These are phyloP conservation scores for Epichloe amarillans DNA, from an alignment of 2,329 filamentous ascomycete species.

Conservation along the genomic window DNA sequence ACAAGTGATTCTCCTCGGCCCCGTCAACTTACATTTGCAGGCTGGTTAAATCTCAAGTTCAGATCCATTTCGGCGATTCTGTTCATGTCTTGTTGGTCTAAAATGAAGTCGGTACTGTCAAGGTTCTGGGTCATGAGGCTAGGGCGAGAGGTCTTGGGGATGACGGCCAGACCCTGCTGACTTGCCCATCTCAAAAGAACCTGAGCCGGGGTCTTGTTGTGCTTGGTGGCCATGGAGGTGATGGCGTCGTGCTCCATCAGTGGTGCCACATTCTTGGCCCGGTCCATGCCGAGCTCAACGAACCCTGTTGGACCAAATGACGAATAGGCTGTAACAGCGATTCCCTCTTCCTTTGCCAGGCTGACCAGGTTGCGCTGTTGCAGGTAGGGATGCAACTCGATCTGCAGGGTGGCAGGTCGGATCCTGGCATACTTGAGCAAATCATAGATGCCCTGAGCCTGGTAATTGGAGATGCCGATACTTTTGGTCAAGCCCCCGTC, in stretches of 20 bases:
- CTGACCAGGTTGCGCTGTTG: constrained; percentile 59
- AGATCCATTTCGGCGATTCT: constrained; percentile 52
- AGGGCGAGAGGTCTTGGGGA: constrained; percentile 57
- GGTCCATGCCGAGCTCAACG: constrained; percentile 59
- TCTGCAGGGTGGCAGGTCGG: constrained; percentile 64
- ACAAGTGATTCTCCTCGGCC: neutral
- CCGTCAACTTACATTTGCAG: constrained; percentile 43
- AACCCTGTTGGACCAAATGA: constrained; percentile 72
- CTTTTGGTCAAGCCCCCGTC: constrained; percentile 53
- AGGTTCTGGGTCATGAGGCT: constrained; percentile 51
- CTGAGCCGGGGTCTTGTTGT: constrained; percentile 31
- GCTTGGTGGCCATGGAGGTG: constrained; percentile 51
- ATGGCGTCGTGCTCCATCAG: constrained; percentile 60
- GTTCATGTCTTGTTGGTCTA: constrained; percentile 52
- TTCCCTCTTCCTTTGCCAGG: constrained; percentile 54
- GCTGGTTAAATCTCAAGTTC: constrained; percentile 65
- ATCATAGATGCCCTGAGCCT: constrained; percentile 64
- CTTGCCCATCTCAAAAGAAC: constrained; percentile 79
- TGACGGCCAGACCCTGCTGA: constrained; percentile 67
- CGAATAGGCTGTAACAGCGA: constrained; percentile 71
- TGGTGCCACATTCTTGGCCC: constrained; percentile 42
- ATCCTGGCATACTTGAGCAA: constrained; percentile 65
- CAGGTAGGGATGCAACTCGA: constrained; percentile 85
- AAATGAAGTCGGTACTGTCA: constrained; percentile 50
- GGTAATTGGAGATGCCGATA: constrained; percentile 79